Conservation (phyloP, 225 moss, liverwort and hornwort species). For the Marchantia polymorpha region DNA sequence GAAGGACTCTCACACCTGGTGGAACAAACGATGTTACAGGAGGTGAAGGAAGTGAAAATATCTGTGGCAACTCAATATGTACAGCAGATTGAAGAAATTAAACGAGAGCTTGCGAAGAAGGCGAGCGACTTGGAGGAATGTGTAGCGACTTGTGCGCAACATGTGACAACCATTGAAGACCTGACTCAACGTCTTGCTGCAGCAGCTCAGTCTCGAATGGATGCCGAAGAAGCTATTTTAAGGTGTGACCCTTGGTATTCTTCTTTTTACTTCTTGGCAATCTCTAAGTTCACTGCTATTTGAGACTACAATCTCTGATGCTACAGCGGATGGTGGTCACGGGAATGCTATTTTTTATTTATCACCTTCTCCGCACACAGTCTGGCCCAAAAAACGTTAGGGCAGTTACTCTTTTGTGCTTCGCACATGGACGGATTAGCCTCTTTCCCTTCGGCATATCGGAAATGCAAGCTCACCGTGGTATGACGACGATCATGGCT, state of each 20-base stretch:
- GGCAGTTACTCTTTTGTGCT: no score
- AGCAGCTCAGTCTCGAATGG: slow-evolving; percentile 75
- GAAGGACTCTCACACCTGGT: neutral
- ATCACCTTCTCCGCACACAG: no score
- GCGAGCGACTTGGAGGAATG: slow-evolving; percentile 66
- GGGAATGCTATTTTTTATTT: no score
- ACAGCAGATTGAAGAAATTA: slow-evolving; percentile 66
- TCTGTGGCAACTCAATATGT: slow-evolving; percentile 55
- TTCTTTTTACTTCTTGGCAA: no score
- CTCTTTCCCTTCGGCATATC: no score
- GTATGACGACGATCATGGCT: no score
- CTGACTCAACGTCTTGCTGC: slow-evolving; percentile 87
- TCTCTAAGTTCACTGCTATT: no score
- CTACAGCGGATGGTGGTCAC: no score
- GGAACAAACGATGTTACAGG: slow-evolving; percentile 33
- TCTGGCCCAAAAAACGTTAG: no score
- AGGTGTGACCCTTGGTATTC: slow-evolving; percentile 35
- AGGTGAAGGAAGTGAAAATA: slow-evolving; percentile 66
- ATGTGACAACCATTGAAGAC: slow-evolving; percentile 72
- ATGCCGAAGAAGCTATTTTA: slow-evolving; percentile 90
- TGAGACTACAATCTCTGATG: no score
- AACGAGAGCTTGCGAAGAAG: slow-evolving; percentile 57
- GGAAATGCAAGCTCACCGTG: no score
- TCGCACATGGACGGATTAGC: no score
- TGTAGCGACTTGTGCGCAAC: slow-evolving; percentile 58